Evolutionary conservation across 139 green algal genomes (phyloP).

Genomic region (Tetradesmus obliquus): DNA sequence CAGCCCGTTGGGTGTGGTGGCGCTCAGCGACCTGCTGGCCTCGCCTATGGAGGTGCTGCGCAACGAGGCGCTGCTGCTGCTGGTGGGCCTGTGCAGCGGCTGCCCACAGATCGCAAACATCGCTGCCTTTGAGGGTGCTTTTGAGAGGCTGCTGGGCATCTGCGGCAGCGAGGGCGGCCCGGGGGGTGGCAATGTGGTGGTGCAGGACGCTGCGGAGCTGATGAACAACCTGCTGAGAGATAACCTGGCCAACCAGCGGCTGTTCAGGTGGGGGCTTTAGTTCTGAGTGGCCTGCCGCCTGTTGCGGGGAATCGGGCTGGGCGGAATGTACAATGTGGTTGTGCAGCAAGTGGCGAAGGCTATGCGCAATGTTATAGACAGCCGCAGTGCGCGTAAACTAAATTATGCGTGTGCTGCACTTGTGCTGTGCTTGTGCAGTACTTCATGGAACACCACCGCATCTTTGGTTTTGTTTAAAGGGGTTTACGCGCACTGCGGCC

Average conservation of each 20-base stretch:
- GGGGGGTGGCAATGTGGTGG: constrained; percentile 79
- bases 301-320: neutral
- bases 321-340: neutral
- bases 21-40: constrained; percentile 87
- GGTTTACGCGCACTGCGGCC: too few species aligned
- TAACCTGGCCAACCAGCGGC: constrained; percentile 85
- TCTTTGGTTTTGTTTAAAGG: too few species aligned
- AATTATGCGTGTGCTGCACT: too few species aligned
- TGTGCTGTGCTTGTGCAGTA: too few species aligned
- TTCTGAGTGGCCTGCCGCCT: neutral
- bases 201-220: constrained; percentile 92
- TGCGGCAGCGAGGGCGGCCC: constrained; percentile 78
- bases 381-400: too few species aligned
- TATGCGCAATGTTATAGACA: neutral
- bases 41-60: constrained; percentile 50
- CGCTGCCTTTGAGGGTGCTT: constrained; percentile 91
- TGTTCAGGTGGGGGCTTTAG: constrained; percentile 71
- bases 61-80: constrained; percentile 88
- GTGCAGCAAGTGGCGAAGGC: neutral
- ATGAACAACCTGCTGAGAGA: constrained; percentile 86
- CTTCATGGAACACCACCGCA: too few species aligned
- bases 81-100: constrained; percentile 74
- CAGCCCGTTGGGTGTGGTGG: constrained; percentile 79
- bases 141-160: constrained; percentile 72
- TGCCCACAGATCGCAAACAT: constrained; percentile 89